A percentile compares a stretch with the other conserved stretches of the same genome.
Evolutionary conservation across 1,139 yeast species (phyloP).

Genomic region (Pichia sorboxylosa): DNA sequence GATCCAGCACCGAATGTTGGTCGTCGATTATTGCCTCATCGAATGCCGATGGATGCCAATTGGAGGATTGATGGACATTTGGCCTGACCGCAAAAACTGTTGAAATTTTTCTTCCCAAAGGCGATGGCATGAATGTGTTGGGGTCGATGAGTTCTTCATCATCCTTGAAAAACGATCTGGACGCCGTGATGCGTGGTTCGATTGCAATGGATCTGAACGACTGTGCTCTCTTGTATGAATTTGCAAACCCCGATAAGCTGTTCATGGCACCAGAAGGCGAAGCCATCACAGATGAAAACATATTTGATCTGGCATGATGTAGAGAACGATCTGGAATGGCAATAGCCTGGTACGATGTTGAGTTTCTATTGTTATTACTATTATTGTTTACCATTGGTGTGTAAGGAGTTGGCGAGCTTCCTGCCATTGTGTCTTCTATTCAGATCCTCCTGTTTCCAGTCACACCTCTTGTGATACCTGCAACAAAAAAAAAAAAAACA

Average conservation of each 20-base stretch:
- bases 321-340: slow-evolving; percentile 13
- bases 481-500: too few species aligned
- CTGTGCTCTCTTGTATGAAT: slow-evolving; percentile 70
- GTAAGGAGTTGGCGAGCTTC: neutral
- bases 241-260: slow-evolving; percentile 67
- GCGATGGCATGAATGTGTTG: slow-evolving; percentile 55
- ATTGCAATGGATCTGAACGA: slow-evolving; percentile 45
- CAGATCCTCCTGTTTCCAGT: too few species aligned
- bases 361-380: neutral
- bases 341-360: slow-evolving; percentile 10
- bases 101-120: slow-evolving; percentile 53
- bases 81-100: slow-evolving; percentile 29
- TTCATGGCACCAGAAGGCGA: slow-evolving; percentile 29
- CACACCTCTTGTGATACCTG: too few species aligned
- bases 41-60: slow-evolving; percentile 11
- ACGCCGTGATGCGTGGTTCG: slow-evolving; percentile 33
- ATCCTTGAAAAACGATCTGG: slow-evolving; percentile 40
- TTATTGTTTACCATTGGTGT: neutral
- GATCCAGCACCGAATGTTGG: slow-evolving; percentile 20
- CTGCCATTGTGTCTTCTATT: neutral
- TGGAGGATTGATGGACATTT: slow-evolving; percentile 19
- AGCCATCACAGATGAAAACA: slow-evolving; percentile 25
- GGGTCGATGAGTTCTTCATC: slow-evolving; percentile 62
- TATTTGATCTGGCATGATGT: slow-evolving; percentile 11
- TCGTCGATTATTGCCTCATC: slow-evolving; percentile 29